A percentile compares a stretch with the other conserved stretches of the same genome.
phyloP scores from a whole-genome alignment of 2,329 filamentous ascomycete genomes.

The Xylaria hypoxylon region DNA sequence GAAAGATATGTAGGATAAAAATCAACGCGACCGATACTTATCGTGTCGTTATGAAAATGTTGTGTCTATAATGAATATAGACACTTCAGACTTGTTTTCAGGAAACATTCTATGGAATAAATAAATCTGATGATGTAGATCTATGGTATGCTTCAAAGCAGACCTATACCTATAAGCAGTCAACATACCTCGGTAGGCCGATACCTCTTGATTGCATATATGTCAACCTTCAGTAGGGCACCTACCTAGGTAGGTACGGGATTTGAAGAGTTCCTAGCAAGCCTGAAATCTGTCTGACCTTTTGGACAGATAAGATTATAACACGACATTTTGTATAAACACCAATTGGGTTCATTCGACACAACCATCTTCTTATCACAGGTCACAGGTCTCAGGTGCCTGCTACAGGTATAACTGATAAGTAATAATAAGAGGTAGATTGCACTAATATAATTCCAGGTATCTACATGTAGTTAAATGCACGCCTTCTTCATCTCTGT shows the following conservation, averaged over 20 bases:
- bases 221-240: too few species aligned
- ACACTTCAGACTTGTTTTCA: not conserved
- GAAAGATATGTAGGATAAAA: not conserved
- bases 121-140: conserved; percentile 13
- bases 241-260: too few species aligned
- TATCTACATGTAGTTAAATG: not conserved
- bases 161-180: not conserved
- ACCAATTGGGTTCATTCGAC: too few species aligned
- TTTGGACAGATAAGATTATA: too few species aligned
- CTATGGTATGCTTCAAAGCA: conserved; percentile 18
- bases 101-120: not conserved
- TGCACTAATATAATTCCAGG: too few species aligned
- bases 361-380: too few species aligned
- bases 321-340: too few species aligned
- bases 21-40: not conserved
- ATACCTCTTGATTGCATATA: conserved; percentile 5
- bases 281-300: too few species aligned
- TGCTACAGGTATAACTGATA: too few species aligned
- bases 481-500: not conserved
- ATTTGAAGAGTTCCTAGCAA: too few species aligned
- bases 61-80: not conserved
- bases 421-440: too few species aligned
- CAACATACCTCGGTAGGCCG: too few species aligned
- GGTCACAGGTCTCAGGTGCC: not conserved
- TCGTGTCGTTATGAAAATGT: not conserved